These are phyloP conservation scores for Pholiota molesta DNA, from an alignment of 768 basidiomycete species.

Conservation along the genomic window DNA sequence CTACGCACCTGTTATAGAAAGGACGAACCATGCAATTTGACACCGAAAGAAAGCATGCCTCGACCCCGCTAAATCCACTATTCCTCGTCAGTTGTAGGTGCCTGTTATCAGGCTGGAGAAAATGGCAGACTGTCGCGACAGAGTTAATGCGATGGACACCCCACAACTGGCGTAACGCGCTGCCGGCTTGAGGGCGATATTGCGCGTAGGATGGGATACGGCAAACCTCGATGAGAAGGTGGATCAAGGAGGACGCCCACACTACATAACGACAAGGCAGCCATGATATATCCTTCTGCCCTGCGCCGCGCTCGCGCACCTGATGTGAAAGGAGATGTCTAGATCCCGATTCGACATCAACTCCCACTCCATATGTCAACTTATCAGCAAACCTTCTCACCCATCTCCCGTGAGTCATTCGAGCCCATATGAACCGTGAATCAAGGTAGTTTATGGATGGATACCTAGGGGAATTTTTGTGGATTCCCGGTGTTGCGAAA, in stretches of 20 bases:
- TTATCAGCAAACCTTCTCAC: not conserved
- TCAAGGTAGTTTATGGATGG: not conserved
- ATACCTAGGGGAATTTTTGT: too few species aligned
- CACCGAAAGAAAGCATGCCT: constrained; percentile 55
- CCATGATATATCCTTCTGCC: constrained; percentile 1
- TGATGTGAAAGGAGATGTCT: not conserved
- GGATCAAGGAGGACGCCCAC: not conserved
- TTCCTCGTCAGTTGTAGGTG: not conserved
- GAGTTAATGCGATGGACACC: too few species aligned
- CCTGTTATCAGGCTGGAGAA: too few species aligned
- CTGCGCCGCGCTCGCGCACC: not conserved
- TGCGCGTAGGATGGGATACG: not conserved
- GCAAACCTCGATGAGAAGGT: not conserved
- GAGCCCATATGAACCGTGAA: not conserved
- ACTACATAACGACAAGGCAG: not conserved
- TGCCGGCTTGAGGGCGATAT: not conserved
- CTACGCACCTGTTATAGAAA: constrained; percentile 55
- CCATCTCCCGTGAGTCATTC: not conserved
- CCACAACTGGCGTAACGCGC: too few species aligned
- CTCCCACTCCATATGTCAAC: constrained; percentile 1
- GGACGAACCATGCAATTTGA: constrained; percentile 60
- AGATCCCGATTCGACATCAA: not conserved
- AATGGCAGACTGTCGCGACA: too few species aligned
- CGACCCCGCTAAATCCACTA: not conserved
- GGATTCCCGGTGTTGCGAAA: too few species aligned